Base-by-base conservation (phyloP, 495 filamentous ascomycete species). In the Paragyromitra xinjiangensis region DNA sequence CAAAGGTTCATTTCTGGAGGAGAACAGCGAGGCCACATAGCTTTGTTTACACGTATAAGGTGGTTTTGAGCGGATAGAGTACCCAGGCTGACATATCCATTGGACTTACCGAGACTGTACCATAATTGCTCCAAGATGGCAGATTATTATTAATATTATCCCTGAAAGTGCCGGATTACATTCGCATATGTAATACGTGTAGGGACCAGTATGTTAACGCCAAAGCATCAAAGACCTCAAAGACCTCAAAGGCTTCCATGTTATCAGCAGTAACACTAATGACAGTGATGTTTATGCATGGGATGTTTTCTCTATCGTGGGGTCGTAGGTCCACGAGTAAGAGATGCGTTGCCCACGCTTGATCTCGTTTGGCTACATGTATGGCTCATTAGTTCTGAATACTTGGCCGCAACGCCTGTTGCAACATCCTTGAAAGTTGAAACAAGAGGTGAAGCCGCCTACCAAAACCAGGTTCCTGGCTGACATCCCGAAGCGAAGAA, bases 131-230 rank as follows among this genome's bases (percentile, higher is more conserved):
- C 42, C 7, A 44, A 51, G 45, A 50, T 24, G 26, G 55, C 26
- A 37, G 14, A 44, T 29, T 53, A 37, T 69, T 48, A 68, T 51
- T 40, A 19, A 58, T 64, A 45, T 63, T 64, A 51, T 45, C 58
- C 56, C 26, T 59, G 3, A 29, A 76, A 72, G 59, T 64, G 61
- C 73, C 50, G 59, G 69, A 58, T 72, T 66, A 65, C 55, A 59
- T 45, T 44, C 29, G 29, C 29, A 34, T 34, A 34, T 34, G 26
- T 53, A 12, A 53, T n/a, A 22, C 19, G 22, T 53, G 50, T 58
- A 58, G 37, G 58, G 39, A 45, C 39, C 40, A 56, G 55, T 45
- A 40, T 69, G 37, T 59, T 8, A 71, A 61, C 19, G 9, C 39
- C 53, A 68, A 40, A 68, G 48, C 42, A 53, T 65, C 12, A 44